phyloP scores from a whole-genome alignment of 441 rosid species.

The Arabidopsis hybrid region DNA sequence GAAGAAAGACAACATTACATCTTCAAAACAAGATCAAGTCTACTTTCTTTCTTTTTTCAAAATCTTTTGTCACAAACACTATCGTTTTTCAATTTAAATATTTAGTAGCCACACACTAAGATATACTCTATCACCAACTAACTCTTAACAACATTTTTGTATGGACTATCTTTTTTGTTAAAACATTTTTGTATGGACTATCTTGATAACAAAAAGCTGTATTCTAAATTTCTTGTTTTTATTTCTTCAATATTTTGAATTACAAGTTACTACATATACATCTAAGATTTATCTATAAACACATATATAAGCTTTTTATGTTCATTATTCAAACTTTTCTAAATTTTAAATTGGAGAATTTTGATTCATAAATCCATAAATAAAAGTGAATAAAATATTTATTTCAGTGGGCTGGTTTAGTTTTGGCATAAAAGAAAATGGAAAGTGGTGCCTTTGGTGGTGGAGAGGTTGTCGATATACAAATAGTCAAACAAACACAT shows the following conservation, averaged over 20 bases:
- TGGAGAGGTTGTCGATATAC: not conserved
- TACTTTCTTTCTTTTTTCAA: not conserved
- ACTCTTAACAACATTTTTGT: not conserved
- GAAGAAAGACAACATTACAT: not conserved
- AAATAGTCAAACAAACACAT: not conserved
- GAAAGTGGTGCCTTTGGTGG: conserved; percentile 32
- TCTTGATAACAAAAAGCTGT: not conserved
- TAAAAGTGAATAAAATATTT: not conserved
- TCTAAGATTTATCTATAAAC: not conserved
- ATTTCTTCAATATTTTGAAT: not conserved
- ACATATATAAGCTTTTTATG: not conserved
- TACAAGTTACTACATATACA: not conserved
- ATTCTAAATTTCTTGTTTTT: not conserved
- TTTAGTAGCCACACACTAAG: not conserved
- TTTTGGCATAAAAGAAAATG: not conserved
- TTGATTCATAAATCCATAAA: not conserved
- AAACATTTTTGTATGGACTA: too few relatives aligned
- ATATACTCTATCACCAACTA: not conserved
- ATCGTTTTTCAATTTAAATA: not conserved
- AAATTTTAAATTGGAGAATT: not conserved
- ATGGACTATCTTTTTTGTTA: not conserved
- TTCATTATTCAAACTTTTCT: not conserved
- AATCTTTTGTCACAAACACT: not conserved
- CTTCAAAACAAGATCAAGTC: not conserved
- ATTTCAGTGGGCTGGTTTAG: not conserved